Conservation (phyloP, 2,329 filamentous ascomycete species). For the Talaromyces sp. region DNA sequence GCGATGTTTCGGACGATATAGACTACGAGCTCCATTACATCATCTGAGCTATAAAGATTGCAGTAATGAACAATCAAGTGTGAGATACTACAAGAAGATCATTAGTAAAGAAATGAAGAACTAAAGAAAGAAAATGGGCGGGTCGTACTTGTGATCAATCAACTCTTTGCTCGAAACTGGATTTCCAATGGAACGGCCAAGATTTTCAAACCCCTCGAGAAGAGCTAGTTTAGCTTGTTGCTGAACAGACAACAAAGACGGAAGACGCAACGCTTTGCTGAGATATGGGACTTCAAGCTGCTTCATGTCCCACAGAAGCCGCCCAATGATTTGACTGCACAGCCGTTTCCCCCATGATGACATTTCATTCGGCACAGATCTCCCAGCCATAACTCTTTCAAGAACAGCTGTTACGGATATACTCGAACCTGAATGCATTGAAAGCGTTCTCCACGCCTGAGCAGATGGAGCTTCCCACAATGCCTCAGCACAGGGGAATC, state of each 20-base stretch:
- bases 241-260: conserved; percentile 5
- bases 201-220: conserved; percentile 11
- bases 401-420: background rate
- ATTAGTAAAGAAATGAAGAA: background rate
- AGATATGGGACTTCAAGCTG: conserved; percentile 12
- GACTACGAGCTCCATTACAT: conserved; percentile 13
- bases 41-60: conserved; percentile 11
- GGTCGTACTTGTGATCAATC: conserved; percentile 9
- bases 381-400: conserved; percentile 1
- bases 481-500: conserved; percentile 7
- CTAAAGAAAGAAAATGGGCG: background rate
- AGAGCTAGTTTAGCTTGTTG: conserved; percentile 1
- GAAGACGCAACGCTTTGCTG: conserved; percentile 5
- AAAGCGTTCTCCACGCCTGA: conserved; percentile 11
- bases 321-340: conserved; percentile 11
- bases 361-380: background rate
- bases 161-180: conserved; percentile 12
- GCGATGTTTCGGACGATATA: conserved; percentile 7
- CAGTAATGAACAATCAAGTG: conserved; percentile 11
- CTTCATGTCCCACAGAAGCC: conserved; percentile 10
- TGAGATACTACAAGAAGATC: background rate
- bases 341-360: conserved; percentile 14
- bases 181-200: background rate
- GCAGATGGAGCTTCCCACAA: conserved; percentile 13
- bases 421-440: background rate